These are phyloP conservation scores for Ustilago shanxiensis DNA, from an alignment of 1,284 basidiomycete genomes.

Conservation along the genomic window DNA sequence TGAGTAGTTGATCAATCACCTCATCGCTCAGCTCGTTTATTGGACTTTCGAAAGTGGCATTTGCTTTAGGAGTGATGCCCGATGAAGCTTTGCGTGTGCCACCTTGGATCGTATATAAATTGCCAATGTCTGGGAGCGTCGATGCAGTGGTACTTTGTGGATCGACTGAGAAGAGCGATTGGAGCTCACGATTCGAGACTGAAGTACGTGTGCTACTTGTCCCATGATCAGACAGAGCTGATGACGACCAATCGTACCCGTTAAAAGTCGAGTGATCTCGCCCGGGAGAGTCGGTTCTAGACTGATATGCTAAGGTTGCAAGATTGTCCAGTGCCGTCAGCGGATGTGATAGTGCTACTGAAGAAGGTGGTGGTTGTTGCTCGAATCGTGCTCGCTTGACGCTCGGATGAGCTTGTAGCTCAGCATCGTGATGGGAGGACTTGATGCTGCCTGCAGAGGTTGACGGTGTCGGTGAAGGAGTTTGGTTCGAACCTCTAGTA, in stretches of 20 bases:
- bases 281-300: constrained; percentile 4
- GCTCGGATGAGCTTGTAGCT: neutral
- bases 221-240: neutral
- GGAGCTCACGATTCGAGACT: neutral
- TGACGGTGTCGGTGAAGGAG: neutral
- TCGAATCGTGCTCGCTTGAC: constrained; percentile 4
- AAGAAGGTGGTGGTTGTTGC: neutral
- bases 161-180: neutral
- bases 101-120: neutral
- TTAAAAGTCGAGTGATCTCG: neutral
- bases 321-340: constrained; percentile 4
- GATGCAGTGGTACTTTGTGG: too few species aligned
- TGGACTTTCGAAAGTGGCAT: neutral
- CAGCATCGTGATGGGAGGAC: neutral
- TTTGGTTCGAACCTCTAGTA: neutral
- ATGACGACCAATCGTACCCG: neutral
- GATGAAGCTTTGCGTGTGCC: neutral
- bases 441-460: neutral
- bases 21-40: neutral
- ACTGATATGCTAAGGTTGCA: constrained; percentile 2
- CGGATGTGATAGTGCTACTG: neutral
- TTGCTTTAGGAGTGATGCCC: neutral
- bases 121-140: neutral
- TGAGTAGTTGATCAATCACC: constrained; percentile 16
- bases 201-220: neutral